Conservation (phyloP, 2,329 filamentous ascomycete species). For the Onygenales sp. region DNA sequence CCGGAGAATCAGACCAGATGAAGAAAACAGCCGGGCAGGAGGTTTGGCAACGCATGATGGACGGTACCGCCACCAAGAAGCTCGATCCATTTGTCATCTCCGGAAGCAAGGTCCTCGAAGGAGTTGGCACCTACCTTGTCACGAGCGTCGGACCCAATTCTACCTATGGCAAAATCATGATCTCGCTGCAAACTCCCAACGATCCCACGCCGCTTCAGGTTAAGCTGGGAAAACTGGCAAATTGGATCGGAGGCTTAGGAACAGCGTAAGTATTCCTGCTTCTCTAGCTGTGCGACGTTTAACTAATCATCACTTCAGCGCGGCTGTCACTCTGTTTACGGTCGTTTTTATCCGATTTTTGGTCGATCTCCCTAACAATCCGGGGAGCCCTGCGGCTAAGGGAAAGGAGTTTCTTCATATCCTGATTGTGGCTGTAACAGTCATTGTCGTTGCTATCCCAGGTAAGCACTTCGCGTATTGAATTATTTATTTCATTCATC, state of each 20-base stretch:
- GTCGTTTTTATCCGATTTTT: slow-evolving; percentile 81
- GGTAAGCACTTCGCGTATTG: slow-evolving; percentile 17
- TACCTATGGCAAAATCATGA: slow-evolving; percentile 65
- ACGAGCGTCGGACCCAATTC: slow-evolving; percentile 66
- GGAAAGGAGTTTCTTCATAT: slow-evolving; percentile 69
- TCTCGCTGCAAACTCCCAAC: slow-evolving; percentile 62
- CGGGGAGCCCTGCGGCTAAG: slow-evolving; percentile 56
- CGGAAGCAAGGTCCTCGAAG: slow-evolving; percentile 67
- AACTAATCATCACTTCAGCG: slow-evolving; percentile 19
- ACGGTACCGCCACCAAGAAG: slow-evolving; percentile 44
- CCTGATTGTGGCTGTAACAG: slow-evolving; percentile 68
- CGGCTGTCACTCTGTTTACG: slow-evolving; percentile 71
- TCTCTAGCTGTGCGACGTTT: background rate
- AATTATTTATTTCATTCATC: background rate
- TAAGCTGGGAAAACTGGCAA: slow-evolving; percentile 65
- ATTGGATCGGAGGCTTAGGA: slow-evolving; percentile 68
- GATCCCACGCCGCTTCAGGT: slow-evolving; percentile 69
- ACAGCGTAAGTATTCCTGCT: slow-evolving; percentile 41
- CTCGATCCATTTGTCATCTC: slow-evolving; percentile 71
- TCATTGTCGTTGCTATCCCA: slow-evolving; percentile 70
- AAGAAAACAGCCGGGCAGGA: slow-evolving; percentile 55
- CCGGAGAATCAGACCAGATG: slow-evolving; percentile 63
- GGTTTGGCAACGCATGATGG: slow-evolving; percentile 47
- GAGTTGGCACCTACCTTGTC: slow-evolving; percentile 63
- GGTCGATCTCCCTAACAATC: slow-evolving; percentile 50